A percentile compares a stretch with the other conserved stretches of the same genome.
phyloP scores from a whole-genome alignment of 2,329 filamentous ascomycete species.

The Colletotrichum sublineola region DNA sequence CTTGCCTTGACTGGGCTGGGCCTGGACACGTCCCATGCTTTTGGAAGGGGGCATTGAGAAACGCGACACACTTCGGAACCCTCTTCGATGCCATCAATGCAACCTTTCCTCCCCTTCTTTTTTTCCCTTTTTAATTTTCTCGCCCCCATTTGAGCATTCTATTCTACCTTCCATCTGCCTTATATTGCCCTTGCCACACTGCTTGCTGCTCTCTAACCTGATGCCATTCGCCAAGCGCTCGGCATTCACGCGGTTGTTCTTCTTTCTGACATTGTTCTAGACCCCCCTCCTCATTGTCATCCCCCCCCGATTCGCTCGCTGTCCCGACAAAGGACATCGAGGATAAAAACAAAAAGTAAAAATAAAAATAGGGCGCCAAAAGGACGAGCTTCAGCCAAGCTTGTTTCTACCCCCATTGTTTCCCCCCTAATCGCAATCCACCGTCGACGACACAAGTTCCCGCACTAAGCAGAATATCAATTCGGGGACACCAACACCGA shows the following conservation, averaged over 20 bases:
- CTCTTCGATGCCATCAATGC: conserved; percentile 39
- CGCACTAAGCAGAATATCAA: conserved; percentile 27
- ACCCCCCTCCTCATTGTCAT: conserved; percentile 26
- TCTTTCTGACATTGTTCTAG: conserved; percentile 21
- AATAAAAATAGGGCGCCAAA: conserved; percentile 9
- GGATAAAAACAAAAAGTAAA: neutral
- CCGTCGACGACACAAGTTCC: conserved; percentile 27
- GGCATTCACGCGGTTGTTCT: neutral
- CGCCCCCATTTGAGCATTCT: neutral
- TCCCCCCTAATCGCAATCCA: conserved; percentile 23
- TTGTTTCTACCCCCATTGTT: conserved; percentile 1
- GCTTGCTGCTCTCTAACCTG: neutral
- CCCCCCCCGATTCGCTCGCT: conserved; percentile 12
- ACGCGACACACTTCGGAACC: conserved; percentile 41
- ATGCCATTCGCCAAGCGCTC: no score
- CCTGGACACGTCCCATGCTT: conserved; percentile 38
- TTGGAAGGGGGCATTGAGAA: conserved; percentile 34
- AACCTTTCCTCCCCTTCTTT: conserved; percentile 18
- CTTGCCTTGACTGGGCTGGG: conserved; percentile 23
- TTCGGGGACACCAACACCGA: neutral
- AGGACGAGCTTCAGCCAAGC: conserved; percentile 23
- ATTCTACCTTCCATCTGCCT: neutral
- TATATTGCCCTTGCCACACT: neutral
- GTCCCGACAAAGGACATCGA: conserved; percentile 6
- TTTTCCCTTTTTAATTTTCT: neutral